Percentiles rank a stretch among this genome's conserved stretches.
phyloP scores from a whole-genome alignment of 2,329 filamentous ascomycete species.

The Akanthomyces uredinophilus region DNA sequence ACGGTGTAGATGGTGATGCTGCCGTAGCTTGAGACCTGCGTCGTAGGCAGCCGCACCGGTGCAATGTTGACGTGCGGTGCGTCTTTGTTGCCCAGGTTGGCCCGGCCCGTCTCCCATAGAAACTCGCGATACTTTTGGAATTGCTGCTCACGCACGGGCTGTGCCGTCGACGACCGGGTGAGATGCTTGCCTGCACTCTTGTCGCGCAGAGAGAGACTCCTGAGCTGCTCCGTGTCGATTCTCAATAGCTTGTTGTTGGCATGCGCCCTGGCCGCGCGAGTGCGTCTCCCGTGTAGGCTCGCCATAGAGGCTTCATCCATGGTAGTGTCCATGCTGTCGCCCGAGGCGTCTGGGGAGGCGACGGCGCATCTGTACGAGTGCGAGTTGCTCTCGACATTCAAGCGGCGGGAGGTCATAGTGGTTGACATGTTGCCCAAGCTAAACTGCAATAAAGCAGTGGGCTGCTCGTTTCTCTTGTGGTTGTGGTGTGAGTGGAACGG shows the following conservation, averaged over 20 bases:
- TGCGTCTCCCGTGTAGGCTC: neutral
- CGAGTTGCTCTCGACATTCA: neutral
- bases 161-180: neutral
- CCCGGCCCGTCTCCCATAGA: constrained; percentile 20
- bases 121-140: constrained; percentile 22
- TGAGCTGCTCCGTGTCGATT: constrained; percentile 4
- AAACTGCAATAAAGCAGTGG: neutral
- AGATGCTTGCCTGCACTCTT: neutral
- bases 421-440: neutral
- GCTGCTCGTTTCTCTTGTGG: neutral
- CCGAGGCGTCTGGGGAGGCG: neutral
- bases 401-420: neutral
- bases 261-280: neutral
- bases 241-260: neutral
- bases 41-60: constrained; percentile 21
- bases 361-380: neutral
- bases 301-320: neutral
- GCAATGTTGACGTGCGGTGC: constrained; percentile 23
- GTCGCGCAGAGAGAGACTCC: neutral
- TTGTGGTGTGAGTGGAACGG: neutral
- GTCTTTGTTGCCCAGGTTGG: constrained; percentile 16
- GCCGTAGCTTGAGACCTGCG: neutral
- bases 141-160: constrained; percentile 19
- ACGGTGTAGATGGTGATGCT: constrained; percentile 25
- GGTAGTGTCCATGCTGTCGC: neutral